phyloP scores from a whole-genome alignment of 192 early-diverging fungal species.

The Coemansia sp. region DNA sequence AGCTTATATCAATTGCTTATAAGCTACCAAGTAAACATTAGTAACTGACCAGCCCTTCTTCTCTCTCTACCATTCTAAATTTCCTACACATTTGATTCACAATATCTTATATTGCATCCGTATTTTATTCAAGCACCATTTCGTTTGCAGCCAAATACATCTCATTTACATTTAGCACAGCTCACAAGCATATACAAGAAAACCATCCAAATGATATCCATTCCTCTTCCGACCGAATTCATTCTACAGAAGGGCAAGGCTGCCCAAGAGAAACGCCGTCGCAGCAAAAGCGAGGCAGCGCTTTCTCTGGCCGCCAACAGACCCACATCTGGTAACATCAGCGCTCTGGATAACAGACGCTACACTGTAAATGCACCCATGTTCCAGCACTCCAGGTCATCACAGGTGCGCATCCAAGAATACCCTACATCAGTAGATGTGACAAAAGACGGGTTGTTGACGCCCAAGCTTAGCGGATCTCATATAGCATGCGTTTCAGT shows the following conservation, averaged over 20 bases:
- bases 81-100: background rate
- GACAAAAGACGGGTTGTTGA: background rate
- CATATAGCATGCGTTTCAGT: background rate
- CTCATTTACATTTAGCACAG: background rate
- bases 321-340: too few species aligned
- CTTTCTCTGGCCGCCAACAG: too few species aligned
- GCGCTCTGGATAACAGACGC: too few species aligned
- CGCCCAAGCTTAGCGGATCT: background rate
- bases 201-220: conserved; percentile 14
- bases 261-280: conserved; percentile 34
- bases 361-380: conserved; percentile 33
- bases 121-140: background rate
- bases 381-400: conserved; percentile 1
- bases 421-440: background rate
- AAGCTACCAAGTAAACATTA: background rate
- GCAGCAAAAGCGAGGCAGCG: conserved; percentile 38
- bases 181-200: background rate
- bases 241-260: conserved; percentile 33
- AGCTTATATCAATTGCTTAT: background rate
- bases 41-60: background rate
- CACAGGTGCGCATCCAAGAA: background rate
- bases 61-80: background rate
- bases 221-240: conserved; percentile 36
- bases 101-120: background rate
- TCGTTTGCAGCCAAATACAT: background rate